A percentile compares a stretch with the other conserved stretches of the same genome.
phyloP scores from a whole-genome alignment of 257 asterid species.

The Gardenia jasminoides region DNA sequence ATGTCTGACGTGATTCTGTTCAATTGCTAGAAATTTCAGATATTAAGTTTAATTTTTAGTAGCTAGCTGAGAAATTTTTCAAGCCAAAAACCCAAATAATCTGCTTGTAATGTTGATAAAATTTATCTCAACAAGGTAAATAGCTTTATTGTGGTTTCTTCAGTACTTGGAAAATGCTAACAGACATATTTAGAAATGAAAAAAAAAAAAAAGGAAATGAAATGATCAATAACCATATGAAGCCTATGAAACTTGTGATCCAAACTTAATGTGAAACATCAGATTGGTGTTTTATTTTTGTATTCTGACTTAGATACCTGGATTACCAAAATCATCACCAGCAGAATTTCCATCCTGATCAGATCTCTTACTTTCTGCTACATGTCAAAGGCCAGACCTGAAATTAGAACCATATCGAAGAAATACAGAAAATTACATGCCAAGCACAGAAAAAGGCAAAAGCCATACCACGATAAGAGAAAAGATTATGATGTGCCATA shows the following conservation, averaged over 20 bases:
- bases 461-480: slow-evolving; percentile 58
- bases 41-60: background rate
- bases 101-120: background rate
- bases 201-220: too few relatives aligned
- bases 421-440: background rate
- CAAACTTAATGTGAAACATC: background rate
- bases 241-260: background rate
- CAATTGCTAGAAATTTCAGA: background rate
- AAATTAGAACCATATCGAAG: background rate
- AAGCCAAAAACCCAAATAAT: background rate
- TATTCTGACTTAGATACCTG: slow-evolving; percentile 42
- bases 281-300: background rate
- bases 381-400: slow-evolving; percentile 17
- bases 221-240: too few relatives aligned
- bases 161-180: background rate
- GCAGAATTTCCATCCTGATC: slow-evolving; percentile 56
- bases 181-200: too few relatives aligned
- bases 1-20: background rate
- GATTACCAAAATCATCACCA: slow-evolving; percentile 55
- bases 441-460: slow-evolving; percentile 8
- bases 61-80: background rate
- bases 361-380: slow-evolving; percentile 62
- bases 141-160: background rate
- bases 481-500: slow-evolving; percentile 70
- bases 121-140: background rate